Evolutionary conservation across 176 grass and related monocot species (phyloP).

Genomic region (Avena sativa): DNA sequence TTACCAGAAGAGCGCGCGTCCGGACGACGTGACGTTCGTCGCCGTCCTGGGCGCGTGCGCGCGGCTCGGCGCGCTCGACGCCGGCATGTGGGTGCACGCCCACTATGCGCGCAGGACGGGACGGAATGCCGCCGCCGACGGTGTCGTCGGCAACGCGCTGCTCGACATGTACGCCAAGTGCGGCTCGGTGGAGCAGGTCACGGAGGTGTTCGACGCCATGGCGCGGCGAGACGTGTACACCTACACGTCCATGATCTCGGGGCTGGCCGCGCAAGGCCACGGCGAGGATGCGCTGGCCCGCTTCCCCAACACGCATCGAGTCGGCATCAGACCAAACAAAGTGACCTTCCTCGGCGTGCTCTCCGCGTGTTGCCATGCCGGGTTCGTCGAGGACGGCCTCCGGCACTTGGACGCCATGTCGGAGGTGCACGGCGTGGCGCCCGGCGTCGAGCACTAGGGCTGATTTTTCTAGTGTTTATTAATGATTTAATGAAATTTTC

Average conservation of each 20-base stretch:
- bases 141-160: constrained; percentile 62
- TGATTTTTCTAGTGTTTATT: constrained; percentile 21
- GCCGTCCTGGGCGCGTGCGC: constrained; percentile 65
- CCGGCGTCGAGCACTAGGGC: constrained; percentile 74
- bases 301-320: constrained; percentile 56
- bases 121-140: not conserved
- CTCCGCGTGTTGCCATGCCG: constrained; percentile 72
- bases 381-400: constrained; percentile 56
- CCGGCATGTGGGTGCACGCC: constrained; percentile 70
- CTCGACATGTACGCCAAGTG: constrained; percentile 91
- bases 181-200: constrained; percentile 56
- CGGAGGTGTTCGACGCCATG: constrained; percentile 61
- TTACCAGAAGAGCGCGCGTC: not conserved
- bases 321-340: constrained; percentile 58
- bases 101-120: constrained; percentile 41
- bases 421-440: constrained; percentile 25
- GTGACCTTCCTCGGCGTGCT: constrained; percentile 66
- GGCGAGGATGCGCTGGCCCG: constrained; percentile 47
- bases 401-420: constrained; percentile 44
- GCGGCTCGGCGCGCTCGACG: constrained; percentile 58
- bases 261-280: constrained; percentile 66
- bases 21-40: constrained; percentile 56
- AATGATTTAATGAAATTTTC: no score
- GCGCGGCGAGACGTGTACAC: constrained; percentile 62
- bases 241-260: constrained; percentile 66